These are phyloP conservation scores for Polytolypa hystricis DNA, from an alignment of 2,329 filamentous ascomycete genomes.

Conservation along the genomic window DNA sequence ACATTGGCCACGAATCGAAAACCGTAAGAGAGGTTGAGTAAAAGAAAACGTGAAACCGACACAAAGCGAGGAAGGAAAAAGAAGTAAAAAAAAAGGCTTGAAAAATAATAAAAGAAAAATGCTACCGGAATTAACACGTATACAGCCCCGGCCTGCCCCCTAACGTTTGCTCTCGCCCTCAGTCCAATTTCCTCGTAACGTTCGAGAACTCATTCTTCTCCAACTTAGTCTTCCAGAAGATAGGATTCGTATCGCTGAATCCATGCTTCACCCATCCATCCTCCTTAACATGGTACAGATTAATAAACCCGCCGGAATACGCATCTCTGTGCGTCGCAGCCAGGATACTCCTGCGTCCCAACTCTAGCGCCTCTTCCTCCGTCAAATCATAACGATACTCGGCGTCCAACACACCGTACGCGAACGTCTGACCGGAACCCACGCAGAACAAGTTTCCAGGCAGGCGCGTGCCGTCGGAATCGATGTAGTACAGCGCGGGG, in stretches of 20 bases:
- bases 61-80: neutral
- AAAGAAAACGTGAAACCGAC: too few species aligned
- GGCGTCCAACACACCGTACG: constrained; percentile 93
- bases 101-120: neutral
- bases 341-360: constrained; percentile 84
- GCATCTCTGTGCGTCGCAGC: constrained; percentile 95
- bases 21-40: too few species aligned
- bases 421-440: constrained; percentile 95
- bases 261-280: constrained; percentile 98
- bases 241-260: constrained; percentile 95
- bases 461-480: constrained; percentile 88
- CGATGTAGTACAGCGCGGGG: constrained; percentile 97
- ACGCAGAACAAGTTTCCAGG: constrained; percentile 96
- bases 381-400: constrained; percentile 85
- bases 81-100: neutral
- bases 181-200: constrained; percentile 61
- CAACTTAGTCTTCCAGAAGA: constrained; percentile 99
- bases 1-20: too few species aligned
- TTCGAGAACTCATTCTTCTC: constrained; percentile 98
- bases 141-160: too few species aligned
- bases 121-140: too few species aligned
- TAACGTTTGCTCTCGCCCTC: constrained; percentile 3
- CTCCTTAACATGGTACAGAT: constrained; percentile 98
- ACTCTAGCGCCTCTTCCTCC: constrained; percentile 78
- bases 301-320: constrained; percentile 98